Evolutionary conservation across 2,329 filamentous ascomycete species (phyloP).

Genomic region (Mycosphaerella sp.): DNA sequence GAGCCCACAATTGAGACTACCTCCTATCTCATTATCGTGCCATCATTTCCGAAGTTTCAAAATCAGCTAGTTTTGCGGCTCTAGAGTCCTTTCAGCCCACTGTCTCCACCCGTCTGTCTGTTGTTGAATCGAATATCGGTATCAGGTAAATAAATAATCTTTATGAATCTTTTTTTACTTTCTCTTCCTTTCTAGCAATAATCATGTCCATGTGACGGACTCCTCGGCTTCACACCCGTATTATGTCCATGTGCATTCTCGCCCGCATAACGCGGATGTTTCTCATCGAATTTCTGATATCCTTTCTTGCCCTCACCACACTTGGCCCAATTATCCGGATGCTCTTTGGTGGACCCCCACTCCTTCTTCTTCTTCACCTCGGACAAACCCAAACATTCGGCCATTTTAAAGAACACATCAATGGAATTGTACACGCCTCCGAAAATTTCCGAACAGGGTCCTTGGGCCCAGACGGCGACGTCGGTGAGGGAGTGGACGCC

Average conservation of each 20-base stretch:
- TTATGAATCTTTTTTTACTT: no score
- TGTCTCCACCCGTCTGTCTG: no score
- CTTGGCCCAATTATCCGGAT: constrained; percentile 20
- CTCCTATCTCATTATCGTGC: no score
- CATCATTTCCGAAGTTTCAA: no score
- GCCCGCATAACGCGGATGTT: constrained; percentile 20
- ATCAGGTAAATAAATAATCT: no score
- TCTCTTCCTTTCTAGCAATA: background rate
- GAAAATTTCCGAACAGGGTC: constrained; percentile 72
- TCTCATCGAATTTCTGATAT: constrained; percentile 19
- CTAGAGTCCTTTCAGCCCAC: no score
- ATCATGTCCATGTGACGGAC: constrained; percentile 8
- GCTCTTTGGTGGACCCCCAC: background rate
- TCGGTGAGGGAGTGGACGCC: constrained; percentile 74
- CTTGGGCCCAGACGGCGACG: constrained; percentile 70
- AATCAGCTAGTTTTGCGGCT: no score
- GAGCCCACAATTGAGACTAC: no score
- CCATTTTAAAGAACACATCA: constrained; percentile 70
- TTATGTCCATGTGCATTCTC: constrained; percentile 10
- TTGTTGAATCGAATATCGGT: no score
- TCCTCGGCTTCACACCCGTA: constrained; percentile 13
- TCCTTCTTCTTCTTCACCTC: constrained; percentile 8
- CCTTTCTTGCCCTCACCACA: constrained; percentile 9
- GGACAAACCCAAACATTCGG: constrained; percentile 56
- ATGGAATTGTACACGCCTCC: constrained; percentile 63